Conservation (phyloP, 2,329 filamentous ascomycete genomes). For the Fusarium stilboides region DNA sequence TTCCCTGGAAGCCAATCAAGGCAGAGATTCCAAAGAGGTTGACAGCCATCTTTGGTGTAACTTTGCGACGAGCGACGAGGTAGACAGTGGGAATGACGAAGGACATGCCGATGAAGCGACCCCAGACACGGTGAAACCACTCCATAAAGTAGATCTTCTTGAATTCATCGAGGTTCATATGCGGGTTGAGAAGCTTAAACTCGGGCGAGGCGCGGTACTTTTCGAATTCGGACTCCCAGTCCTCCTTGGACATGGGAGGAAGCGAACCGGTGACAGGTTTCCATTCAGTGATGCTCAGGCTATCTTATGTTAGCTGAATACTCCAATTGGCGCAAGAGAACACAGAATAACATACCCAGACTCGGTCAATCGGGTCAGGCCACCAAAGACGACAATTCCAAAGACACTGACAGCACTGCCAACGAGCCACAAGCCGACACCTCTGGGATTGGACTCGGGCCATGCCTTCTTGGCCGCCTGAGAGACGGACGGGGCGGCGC, state of each 20-base stretch:
- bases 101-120: constrained; percentile 88
- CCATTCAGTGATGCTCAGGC: constrained; percentile 99
- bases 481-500: constrained; percentile 43
- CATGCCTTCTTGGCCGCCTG: constrained; percentile 59
- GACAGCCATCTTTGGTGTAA: constrained; percentile 82
- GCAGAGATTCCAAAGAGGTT: constrained; percentile 86
- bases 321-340: background rate
- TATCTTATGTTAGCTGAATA: constrained; percentile 55
- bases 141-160: constrained; percentile 99
- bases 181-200: constrained; percentile 90
- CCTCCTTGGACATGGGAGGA: constrained; percentile 81
- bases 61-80: constrained; percentile 85
- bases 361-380: constrained; percentile 93
- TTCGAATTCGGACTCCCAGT: constrained; percentile 94
- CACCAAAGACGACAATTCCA: constrained; percentile 96
- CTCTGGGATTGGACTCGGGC: constrained; percentile 78
- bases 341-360: constrained; percentile 79
- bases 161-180: constrained; percentile 94
- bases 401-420: constrained; percentile 95
- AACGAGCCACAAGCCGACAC: constrained; percentile 92
- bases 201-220: constrained; percentile 95
- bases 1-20: constrained; percentile 94
- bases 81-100: constrained; percentile 92
- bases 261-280: constrained; percentile 93
- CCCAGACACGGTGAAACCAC: constrained; percentile 96